Evolutionary conservation across 2,329 filamentous ascomycete genomes (phyloP).

Genomic region (Stagonosporopsis chrysanthemi): DNA sequence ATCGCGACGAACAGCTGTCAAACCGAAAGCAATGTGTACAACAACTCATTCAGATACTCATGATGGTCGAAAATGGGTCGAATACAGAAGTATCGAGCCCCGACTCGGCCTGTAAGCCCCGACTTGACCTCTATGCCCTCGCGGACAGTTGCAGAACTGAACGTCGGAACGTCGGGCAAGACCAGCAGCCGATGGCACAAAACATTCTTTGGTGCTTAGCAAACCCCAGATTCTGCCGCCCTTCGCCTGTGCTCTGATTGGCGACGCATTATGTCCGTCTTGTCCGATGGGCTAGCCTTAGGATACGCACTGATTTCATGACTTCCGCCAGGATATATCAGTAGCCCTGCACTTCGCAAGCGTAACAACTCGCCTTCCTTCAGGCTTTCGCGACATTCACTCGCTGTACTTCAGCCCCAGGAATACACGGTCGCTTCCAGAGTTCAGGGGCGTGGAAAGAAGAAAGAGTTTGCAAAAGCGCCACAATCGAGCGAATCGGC

Average conservation of each 20-base stretch:
- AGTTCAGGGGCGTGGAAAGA: background rate
- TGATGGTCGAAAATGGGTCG: background rate
- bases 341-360: conserved; percentile 13
- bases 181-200: conserved; percentile 27
- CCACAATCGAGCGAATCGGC: background rate
- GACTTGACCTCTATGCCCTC: background rate
- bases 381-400: conserved; percentile 5
- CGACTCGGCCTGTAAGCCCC: background rate
- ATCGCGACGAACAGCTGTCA: conserved; percentile 8
- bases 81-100: background rate
- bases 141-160: conserved; percentile 2
- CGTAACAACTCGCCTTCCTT: conserved; percentile 7
- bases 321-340: conserved; percentile 24
- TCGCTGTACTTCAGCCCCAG: background rate
- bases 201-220: conserved; percentile 36
- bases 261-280: conserved; percentile 37
- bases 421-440: conserved; percentile 2
- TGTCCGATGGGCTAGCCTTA: conserved; percentile 32
- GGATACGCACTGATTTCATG: conserved; percentile 33
- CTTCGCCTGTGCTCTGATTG: conserved; percentile 28
- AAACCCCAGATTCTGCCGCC: conserved; percentile 37
- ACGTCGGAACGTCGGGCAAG: conserved; percentile 29
- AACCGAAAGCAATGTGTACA: background rate
- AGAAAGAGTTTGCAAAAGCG: background rate
- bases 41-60: background rate